Conservation (phyloP, 495 filamentous ascomycete species). For the Podospora pseudopauciseta region DNA sequence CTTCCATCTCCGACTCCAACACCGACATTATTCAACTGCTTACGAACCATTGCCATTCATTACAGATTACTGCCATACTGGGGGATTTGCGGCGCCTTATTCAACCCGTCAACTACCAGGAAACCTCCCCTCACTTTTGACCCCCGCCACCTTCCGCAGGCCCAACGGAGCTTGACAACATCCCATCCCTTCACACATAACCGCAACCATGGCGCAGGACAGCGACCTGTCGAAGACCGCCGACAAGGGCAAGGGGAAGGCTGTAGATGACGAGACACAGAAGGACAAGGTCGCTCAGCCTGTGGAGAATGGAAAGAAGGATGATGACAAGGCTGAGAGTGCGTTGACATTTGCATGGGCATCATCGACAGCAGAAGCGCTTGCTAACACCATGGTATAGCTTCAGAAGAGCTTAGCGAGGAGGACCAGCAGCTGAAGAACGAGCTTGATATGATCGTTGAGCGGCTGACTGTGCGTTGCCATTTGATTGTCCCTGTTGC, state of each 20-base stretch:
- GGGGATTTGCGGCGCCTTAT: neutral
- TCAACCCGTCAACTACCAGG: neutral
- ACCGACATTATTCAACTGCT: conserved; percentile 7
- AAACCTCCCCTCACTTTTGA: neutral
- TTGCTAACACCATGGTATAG: conserved; percentile 26
- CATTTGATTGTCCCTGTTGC: conserved; percentile 14
- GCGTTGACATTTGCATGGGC: conserved; percentile 20
- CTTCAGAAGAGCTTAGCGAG: conserved; percentile 81
- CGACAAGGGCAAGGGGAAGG: conserved; percentile 97
- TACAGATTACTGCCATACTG: neutral
- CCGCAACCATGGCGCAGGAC: conserved; percentile 76
- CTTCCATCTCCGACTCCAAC: conserved; percentile 9
- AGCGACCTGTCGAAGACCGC: conserved; percentile 76
- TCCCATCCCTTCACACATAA: conserved; percentile 13
- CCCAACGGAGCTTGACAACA: conserved; percentile 8
- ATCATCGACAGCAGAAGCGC: neutral
- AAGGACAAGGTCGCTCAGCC: conserved; percentile 63
- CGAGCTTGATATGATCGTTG: conserved; percentile 97
- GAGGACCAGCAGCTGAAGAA: conserved; percentile 97
- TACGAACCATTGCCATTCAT: neutral
- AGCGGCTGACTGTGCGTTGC: conserved; percentile 78
- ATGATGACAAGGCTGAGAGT: conserved; percentile 55
- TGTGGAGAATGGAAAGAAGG: conserved; percentile 70
- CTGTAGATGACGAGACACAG: conserved; percentile 62
- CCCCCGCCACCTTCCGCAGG: neutral